phyloP scores from a whole-genome alignment of 2,329 filamentous ascomycete species.

The Cercospora sesami region DNA sequence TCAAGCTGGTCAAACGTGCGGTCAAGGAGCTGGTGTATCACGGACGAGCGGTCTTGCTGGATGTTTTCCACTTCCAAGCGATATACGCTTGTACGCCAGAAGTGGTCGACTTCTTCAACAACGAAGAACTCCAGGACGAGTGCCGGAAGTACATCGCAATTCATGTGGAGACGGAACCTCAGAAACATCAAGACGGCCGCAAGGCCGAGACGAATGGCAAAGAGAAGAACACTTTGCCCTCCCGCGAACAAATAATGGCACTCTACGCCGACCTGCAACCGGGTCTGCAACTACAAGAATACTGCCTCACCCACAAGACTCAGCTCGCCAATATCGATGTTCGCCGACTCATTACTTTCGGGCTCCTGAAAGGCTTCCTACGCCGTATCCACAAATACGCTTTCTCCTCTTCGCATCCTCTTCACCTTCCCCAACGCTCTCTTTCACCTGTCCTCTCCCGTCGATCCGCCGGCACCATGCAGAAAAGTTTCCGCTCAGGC shows the following conservation, averaged over 20 bases:
- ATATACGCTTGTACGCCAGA: slow-evolving; percentile 83
- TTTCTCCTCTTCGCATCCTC: not conserved
- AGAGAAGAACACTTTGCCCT: slow-evolving; percentile 9
- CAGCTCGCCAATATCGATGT: slow-evolving; percentile 78
- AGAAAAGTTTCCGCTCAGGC: slow-evolving; percentile 7
- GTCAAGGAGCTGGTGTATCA: slow-evolving; percentile 91
- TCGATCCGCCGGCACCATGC: slow-evolving; percentile 14
- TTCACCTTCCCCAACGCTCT: slow-evolving; percentile 12
- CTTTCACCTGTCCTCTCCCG: slow-evolving; percentile 9
- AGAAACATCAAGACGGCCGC: slow-evolving; percentile 6
- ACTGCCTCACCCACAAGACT: slow-evolving; percentile 74
- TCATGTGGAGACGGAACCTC: slow-evolving; percentile 11
- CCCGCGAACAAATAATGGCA: slow-evolving; percentile 60
- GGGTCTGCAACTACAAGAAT: slow-evolving; percentile 81
- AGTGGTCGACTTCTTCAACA: slow-evolving; percentile 75
- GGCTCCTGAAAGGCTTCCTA: slow-evolving; percentile 89
- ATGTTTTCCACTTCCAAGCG: slow-evolving; percentile 91
- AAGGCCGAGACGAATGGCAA: slow-evolving; percentile 5
- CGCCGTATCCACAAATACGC: slow-evolving; percentile 90
- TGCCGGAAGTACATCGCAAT: slow-evolving; percentile 79
- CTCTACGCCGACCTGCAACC: slow-evolving; percentile 84
- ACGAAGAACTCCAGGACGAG: slow-evolving; percentile 78
- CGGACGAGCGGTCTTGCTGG: slow-evolving; percentile 82
- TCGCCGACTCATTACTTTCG: slow-evolving; percentile 89
- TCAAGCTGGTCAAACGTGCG: slow-evolving; percentile 81